Percentiles rank a stretch among this genome's conserved stretches.
Conservation (phyloP, 148 eudicot species). For the Vaccinium vitisidaea region DNA sequence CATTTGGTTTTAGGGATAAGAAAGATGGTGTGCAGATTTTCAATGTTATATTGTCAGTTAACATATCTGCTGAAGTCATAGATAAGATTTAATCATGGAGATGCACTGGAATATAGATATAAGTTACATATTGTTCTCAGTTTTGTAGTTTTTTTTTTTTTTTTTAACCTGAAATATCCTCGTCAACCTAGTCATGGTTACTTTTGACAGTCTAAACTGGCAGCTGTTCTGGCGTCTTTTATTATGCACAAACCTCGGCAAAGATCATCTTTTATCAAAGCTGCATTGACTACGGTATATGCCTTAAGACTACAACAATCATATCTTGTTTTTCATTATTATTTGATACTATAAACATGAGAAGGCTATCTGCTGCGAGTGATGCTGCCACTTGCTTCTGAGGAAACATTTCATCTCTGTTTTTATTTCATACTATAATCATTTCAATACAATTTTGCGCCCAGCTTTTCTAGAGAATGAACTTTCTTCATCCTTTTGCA, state of each 20-base stretch:
- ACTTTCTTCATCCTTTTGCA: conserved; percentile 25
- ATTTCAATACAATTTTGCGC: neutral
- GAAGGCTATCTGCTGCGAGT: neutral
- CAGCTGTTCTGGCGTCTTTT: conserved; percentile 80
- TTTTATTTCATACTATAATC: neutral
- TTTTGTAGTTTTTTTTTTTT: neutral
- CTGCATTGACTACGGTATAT: conserved; percentile 75
- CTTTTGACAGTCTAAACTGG: conserved; percentile 68
- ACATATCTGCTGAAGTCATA: neutral
- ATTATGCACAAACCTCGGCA: conserved; percentile 85
- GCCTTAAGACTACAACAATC: neutral
- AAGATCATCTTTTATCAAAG: conserved; percentile 74
- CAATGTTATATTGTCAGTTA: neutral
- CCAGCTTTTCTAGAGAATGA: neutral
- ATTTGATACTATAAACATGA: neutral
- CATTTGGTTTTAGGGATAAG: neutral
- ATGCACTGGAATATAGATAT: neutral
- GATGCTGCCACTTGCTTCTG: neutral
- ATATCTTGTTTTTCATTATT: neutral
- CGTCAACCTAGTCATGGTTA: neutral
- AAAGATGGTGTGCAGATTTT: neutral
- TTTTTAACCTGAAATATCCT: neutral
- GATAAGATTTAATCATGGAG: neutral
- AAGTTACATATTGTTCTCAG: neutral
- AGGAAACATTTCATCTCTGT: neutral